phyloP scores from a whole-genome alignment of 352 stramenopile species.

The Globisporangium recalcitrans region DNA sequence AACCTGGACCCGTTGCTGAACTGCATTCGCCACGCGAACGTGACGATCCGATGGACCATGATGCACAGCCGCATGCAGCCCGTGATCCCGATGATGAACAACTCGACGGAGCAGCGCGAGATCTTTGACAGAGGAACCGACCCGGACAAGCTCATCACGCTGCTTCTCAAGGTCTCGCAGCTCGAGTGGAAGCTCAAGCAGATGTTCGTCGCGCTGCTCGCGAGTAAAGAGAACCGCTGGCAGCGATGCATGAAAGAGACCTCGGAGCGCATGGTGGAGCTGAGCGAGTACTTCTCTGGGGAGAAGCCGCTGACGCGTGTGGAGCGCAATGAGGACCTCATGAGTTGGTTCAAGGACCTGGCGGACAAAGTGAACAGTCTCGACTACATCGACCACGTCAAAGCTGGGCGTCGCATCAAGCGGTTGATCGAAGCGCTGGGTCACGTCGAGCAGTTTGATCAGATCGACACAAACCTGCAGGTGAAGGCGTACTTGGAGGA shows the following conservation, averaged over 20 bases:
- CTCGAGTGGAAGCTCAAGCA: conserved; percentile 94
- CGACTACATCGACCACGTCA: conserved; percentile 90
- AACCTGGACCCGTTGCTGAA: conserved; percentile 89
- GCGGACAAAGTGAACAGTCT: conserved; percentile 88
- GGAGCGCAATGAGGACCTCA: conserved; percentile 91
- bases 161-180: conserved; percentile 91
- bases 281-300: conserved; percentile 93
- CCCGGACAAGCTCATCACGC: conserved; percentile 83
- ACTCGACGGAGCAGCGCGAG: conserved; percentile 68
- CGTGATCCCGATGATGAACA: conserved; percentile 85
- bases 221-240: conserved; percentile 90
- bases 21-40: conserved; percentile 89
- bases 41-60: conserved; percentile 92
- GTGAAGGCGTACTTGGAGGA: conserved; percentile 94
- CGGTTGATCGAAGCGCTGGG: conserved; percentile 90
- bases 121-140: conserved; percentile 83
- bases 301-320: conserved; percentile 91
- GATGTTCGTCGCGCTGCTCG: conserved; percentile 88
- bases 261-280: conserved; percentile 88
- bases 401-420: conserved; percentile 92
- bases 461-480: conserved; percentile 93
- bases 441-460: conserved; percentile 95
- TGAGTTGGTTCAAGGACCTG: conserved; percentile 91
- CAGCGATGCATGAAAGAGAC: conserved; percentile 85
- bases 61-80: conserved; percentile 90